Base-by-base conservation (phyloP, 2,329 filamentous ascomycete species). In the Stylonectria norvegica region DNA sequence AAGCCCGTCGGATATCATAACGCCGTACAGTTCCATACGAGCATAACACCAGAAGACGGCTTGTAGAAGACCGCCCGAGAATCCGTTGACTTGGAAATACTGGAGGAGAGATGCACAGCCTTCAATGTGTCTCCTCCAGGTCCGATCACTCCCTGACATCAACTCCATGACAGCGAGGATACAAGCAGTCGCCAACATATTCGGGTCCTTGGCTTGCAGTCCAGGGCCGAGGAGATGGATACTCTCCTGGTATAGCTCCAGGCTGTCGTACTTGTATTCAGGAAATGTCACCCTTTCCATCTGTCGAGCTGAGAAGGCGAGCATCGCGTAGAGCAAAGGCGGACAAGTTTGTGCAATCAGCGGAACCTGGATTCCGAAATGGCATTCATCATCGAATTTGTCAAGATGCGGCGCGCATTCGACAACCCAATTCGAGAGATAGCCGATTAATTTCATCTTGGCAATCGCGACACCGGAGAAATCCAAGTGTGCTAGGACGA, bases 31-130 rank as follows among this genome's bases (percentile, higher is more conserved):
- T 50, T 78, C 75, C 73, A 79, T 79, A 30, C 76, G 65, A 0
- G 72, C 74, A 50, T 76, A 79, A 48, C 73, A 78, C 75, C 75
- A 79, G 46, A 79, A 79, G 0, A 79, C 62, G 0, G 74, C 75
- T 48, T 76, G 72, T 5, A 66, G 64, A 4, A 75, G 67, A n/a
- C 60, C 60, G 9, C 59, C 60, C 3, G 58, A 60, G 42, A 62
- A 62, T 1, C 76, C 76, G 25, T 73, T 67, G 5, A 79, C 71
- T 2, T 65, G 67, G 40, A 72, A 69, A 2, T 71, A 67, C 43
- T 71, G 67, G 16, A 79, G 71, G 2, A 79, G 55, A 2, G 72
- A 67, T 1, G 76, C 74, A 45, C 75, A 78, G 0, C 76, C 76
- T 38, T 79, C 75, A 3, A 79, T 56, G 55, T 79, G 76, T 1